phyloP scores from a whole-genome alignment of 352 stramenopile species.

The Phytopythium delawarense region DNA sequence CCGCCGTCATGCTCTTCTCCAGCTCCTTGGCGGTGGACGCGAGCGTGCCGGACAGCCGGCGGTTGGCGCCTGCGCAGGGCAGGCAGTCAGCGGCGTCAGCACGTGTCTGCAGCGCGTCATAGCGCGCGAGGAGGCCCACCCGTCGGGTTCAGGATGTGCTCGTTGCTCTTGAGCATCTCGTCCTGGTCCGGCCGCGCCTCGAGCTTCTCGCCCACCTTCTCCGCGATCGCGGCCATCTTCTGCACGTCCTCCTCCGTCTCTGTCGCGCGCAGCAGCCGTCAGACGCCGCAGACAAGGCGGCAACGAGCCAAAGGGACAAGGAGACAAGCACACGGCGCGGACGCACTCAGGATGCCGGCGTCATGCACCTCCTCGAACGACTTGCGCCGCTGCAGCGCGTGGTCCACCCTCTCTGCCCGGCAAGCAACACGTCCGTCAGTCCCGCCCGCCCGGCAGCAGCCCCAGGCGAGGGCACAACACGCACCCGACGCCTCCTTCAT shows the following conservation, averaged over 20 bases:
- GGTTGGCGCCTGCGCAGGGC: conserved; percentile 20
- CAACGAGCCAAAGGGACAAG: neutral
- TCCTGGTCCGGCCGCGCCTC: conserved; percentile 41
- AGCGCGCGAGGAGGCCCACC: conserved; percentile 6
- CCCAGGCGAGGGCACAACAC: no score
- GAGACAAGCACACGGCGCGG: neutral
- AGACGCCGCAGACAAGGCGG: no score
- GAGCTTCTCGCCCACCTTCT: conserved; percentile 41
- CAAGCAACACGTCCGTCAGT: neutral
- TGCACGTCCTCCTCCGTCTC: conserved; percentile 35
- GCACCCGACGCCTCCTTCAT: conserved; percentile 2
- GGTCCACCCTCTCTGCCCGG: conserved; percentile 31
- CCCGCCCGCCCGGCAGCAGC: neutral
- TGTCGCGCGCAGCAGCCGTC: neutral
- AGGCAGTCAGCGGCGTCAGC: neutral
- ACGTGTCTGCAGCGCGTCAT: no score
- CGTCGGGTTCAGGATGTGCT: conserved; percentile 48
- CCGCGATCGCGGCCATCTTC: conserved; percentile 30
- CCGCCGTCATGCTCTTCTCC: conserved; percentile 45
- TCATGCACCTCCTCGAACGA: conserved; percentile 45
- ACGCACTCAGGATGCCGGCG: conserved; percentile 39
- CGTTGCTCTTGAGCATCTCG: conserved; percentile 42
- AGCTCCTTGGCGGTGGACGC: conserved; percentile 42
- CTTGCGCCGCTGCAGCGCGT: conserved; percentile 35
- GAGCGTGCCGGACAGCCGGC: conserved; percentile 29